phyloP scores from a whole-genome alignment of 305 asterid species.

The Stenogyne calaminthoides region DNA sequence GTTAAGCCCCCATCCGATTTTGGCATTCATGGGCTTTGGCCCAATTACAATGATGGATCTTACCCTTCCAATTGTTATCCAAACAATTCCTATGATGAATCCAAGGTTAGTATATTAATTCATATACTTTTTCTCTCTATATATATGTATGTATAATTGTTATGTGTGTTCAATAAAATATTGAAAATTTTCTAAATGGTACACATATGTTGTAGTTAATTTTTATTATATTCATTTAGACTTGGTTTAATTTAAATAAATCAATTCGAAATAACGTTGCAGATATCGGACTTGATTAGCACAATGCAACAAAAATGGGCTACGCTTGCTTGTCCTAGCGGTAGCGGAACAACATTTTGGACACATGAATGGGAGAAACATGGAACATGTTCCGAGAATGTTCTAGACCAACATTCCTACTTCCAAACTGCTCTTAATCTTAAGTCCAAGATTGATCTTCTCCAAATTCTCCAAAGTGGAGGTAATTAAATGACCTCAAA shows the following conservation, averaged over 20 bases:
- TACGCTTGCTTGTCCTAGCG: constrained; percentile 72
- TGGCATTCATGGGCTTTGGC: constrained; percentile 85
- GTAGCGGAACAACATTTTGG: constrained; percentile 66
- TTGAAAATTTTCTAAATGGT: no score
- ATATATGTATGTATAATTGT: no score
- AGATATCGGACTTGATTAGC: constrained; percentile 70
- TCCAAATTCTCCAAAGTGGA: constrained; percentile 57
- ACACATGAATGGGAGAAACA: constrained; percentile 81
- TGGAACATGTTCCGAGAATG: constrained; percentile 70
- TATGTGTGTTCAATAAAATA: no score
- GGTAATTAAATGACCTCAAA: constrained; percentile 32
- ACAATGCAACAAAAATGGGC: constrained; percentile 73
- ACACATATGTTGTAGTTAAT: no score
- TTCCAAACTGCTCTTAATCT: constrained; percentile 59
- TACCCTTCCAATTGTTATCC: constrained; percentile 64
- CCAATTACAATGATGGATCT: constrained; percentile 64
- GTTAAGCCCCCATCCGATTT: constrained; percentile 80
- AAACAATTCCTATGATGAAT: constrained; percentile 29
- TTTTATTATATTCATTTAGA: no score
- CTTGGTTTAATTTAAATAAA: no score
- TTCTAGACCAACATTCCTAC: constrained; percentile 64
- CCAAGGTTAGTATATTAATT: not conserved
- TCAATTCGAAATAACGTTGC: not conserved
- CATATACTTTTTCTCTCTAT: no score
- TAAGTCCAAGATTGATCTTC: constrained; percentile 52